Base-by-base conservation (phyloP, 768 basidiomycete genomes). In the Artomyces pyxidatus region DNA sequence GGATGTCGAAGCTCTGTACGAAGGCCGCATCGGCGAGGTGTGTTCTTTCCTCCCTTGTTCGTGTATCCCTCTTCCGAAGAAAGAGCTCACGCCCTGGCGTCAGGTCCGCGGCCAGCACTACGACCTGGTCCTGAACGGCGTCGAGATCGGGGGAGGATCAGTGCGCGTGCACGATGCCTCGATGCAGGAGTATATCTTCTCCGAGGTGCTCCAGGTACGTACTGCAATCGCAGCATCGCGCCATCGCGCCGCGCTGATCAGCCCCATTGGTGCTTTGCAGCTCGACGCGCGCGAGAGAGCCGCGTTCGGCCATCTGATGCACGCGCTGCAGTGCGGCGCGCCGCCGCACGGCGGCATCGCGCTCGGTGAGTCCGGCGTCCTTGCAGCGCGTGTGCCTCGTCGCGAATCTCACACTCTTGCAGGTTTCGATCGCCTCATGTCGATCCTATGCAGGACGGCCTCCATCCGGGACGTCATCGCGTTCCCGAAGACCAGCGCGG, bases 331-430 rank as follows among this genome's bases (percentile, higher is more conserved):
- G 59, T 90, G 83, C 65, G 94, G 94, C 50, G 94, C 94, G 14
- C 93, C 94, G 21, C 94, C 94, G 56, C 94, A 97, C 69, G 94
- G 88, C 29, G 94, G 94, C 37, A 88, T 96, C 47, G 94, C 94
- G 1, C 73, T 97, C 48, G 93, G 92, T 88, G 63, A 47, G 72
- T 27, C 38, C 29, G 37, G 11, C 42, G 10, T 11, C 29, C 25
- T 14, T 4, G 17, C 37, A 21, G 28, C 21, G 17, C 23, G 16
- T 43, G 38, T 2, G 35, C 12, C 17, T 35, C n/a, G n/a, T n/a
- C n/a, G n/a, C n/a, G n/a, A 23, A 29, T 14, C 11, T 6, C 42
- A 28, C 23, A 43, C 44, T 30, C 21, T 17, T 26, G 19, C 64
- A 94, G 93, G 93, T 40, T 89, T 97, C 57, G 94, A 97, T 73